Evolutionary conservation across 495 filamentous ascomycete species (phyloP), one percentile per base, ranked within the genome.

Genomic region (Annulohypoxylon nitens): DNA sequence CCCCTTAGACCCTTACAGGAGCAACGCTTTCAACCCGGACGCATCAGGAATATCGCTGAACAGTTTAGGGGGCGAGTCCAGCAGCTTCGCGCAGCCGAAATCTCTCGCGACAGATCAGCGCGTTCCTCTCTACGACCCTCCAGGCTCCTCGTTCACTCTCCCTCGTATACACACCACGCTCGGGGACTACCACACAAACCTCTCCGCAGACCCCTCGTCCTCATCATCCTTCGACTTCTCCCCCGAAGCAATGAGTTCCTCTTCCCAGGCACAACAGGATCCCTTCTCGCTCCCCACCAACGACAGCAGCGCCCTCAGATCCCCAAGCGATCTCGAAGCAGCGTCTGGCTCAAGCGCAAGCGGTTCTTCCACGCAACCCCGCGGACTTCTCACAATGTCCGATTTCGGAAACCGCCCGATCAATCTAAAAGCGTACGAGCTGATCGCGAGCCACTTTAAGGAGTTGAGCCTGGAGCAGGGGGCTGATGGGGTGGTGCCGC

Each of bases 351-450:
- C 20, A 23, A 30, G 2, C 30, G 3, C 3, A 3, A 30, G 30
- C 30, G 30, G 30, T 39, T 39, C 36, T n/a, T 34, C 45, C 33
- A 45, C 43, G 37, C 36, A 51, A 11, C 30, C 30, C 20, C n/a
- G 50, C 30, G 47, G 64, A 0, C 14, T 41, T 34, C 34, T 37
- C 8, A 23, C 55, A n/a, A 57, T 43, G 33, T 34, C 71, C 2
- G 67, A 63, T 9, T 64, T 70, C 62, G 50, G 67, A 14, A 62
- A 59, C 10, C 45, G 50, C 3, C 61, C 68, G 8, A 69, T 66
- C 33, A 71, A 78, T 41, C 57, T 72, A 1, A 71, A 60, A 37
- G 68, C 51, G 20, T 76, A 75, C 69, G 74, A 75, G 53, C 34
- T 71, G 20, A 69, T 75, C 63, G 65, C 69, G 16, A 64, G 65